Base-by-base conservation (phyloP, 2,329 filamentous ascomycete genomes). In the Stemphylium vesicarium region DNA sequence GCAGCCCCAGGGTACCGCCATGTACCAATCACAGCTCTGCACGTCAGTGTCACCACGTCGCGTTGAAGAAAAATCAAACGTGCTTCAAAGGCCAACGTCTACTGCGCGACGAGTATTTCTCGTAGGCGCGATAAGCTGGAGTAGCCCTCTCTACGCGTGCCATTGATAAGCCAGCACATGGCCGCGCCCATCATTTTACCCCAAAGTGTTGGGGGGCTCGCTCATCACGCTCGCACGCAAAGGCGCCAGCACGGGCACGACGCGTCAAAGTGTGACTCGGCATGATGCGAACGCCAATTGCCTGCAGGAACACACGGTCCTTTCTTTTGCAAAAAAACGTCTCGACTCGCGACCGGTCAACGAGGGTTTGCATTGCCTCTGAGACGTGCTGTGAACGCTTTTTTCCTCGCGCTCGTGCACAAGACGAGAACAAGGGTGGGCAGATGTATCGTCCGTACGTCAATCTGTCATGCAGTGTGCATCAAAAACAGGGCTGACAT, bases 271-370 rank as follows among this genome's bases (percentile, higher is more conserved):
- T 55, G 54, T 49, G 52, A 60, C 60, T 65, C 59, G 58, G 56
- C 53, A 56, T 61, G 45, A 63, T 63, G 57, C 57, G 60, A 56
- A 63, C 58, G 36, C 59, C 53, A 55, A 63, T 57, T 44, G 63
- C 45, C 53, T 60, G 56, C 59, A 63, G 56, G 46, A 46, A 60
- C 55, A 53, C 41, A 42, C 31, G 43, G 33, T 15, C 52, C 50
- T 52, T 52, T 29, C 29, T 40, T 46, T 26, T 38, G 39, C 40
- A 46, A 46, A 57, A 29, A 29, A 29, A 29, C 56, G 62, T 65
- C 63, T 64, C 58, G 61, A 63, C 63, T 60, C 63, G 63, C 66
- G 56, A 41, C 29, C 36, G 50, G 65, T 56, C 57, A 35, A 47
- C 26, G 26, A 29, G 26, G 26, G 26, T 29, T 29, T 29, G 26